These are phyloP conservation scores for Camellia sinensis DNA, from an alignment of 148 eudicot species.

Conservation along the genomic window DNA sequence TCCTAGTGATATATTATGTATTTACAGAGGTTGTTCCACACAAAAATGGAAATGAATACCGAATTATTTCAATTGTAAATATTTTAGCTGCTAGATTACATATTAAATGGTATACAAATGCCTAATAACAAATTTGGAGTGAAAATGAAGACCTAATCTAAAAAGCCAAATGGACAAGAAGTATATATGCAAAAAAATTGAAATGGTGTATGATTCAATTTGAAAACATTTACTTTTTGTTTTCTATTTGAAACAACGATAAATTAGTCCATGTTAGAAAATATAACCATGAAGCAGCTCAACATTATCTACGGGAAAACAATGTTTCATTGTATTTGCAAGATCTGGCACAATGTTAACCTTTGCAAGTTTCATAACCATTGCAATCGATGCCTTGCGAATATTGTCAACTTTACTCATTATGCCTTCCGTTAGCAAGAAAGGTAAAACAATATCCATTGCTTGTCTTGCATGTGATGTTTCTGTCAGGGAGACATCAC, in stretches of 20 bases:
- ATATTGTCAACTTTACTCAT: conserved; percentile 95
- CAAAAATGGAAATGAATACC: neutral
- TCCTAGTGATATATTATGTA: neutral
- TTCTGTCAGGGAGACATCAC: conserved; percentile 85
- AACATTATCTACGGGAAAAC: neutral
- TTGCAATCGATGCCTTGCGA: conserved; percentile 87
- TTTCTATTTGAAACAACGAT: neutral
- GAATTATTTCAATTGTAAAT: neutral
- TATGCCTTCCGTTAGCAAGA: conserved; percentile 84
- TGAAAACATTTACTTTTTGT: no score
- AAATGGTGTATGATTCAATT: neutral
- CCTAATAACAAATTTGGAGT: neutral
- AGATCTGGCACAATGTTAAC: conserved; percentile 31
- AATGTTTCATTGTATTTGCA: neutral
- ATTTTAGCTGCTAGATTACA: neutral
- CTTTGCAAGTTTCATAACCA: conserved; percentile 97
- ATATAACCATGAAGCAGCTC: neutral
- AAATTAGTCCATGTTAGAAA: neutral
- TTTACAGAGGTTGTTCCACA: neutral
- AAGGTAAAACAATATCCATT: conserved; percentile 84
- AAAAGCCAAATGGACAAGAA: no score
- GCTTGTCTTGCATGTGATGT: conserved; percentile 65
- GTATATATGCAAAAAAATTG: no score
- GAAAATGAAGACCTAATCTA: no score
- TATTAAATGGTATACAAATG: neutral